Percentiles rank a stretch among this genome's conserved stretches.
phyloP scores from a whole-genome alignment of 768 basidiomycete genomes.

The Tulasnella sp. region DNA sequence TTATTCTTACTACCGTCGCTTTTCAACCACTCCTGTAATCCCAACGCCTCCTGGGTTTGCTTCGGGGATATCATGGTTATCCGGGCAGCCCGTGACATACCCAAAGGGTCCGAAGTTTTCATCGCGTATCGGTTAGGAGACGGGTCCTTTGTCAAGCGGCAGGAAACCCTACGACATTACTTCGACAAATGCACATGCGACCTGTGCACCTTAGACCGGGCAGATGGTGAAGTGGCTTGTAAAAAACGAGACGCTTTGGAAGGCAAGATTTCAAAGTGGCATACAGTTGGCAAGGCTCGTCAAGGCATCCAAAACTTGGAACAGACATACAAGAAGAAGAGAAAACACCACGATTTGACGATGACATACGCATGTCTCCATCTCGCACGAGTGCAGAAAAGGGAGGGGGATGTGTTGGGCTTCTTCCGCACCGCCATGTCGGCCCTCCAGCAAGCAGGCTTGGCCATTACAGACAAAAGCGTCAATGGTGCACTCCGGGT shows the following conservation, averaged over 20 bases:
- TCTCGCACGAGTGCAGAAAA: not conserved
- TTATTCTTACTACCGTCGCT: slow-evolving; percentile 31
- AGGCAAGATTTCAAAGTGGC: not conserved
- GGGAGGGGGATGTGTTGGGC: not conserved
- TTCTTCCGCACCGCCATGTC: not conserved
- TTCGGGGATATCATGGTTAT: slow-evolving; percentile 31
- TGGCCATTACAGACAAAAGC: not conserved
- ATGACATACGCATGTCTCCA: not conserved
- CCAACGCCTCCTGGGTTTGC: slow-evolving; percentile 26
- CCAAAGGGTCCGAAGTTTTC: slow-evolving; percentile 28
- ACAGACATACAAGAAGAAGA: slow-evolving; percentile 6
- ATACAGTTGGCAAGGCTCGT: not conserved
- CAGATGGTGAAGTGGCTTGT: slow-evolving; percentile 6
- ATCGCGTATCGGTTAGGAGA: slow-evolving; percentile 17
- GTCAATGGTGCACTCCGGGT: not conserved
- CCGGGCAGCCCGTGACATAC: slow-evolving; percentile 26
- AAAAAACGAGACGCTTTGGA: not conserved
- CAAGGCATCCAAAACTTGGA: not conserved
- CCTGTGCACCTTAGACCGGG: slow-evolving; percentile 9
- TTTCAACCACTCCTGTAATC: slow-evolving; percentile 33
- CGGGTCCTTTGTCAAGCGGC: not conserved
- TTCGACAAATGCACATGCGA: slow-evolving; percentile 11
- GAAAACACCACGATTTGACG: not conserved
- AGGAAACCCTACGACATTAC: not conserved
- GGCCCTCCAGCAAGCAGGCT: not conserved